phyloP scores from a whole-genome alignment of 179 eudicot species.

The Beta lomatogona region DNA sequence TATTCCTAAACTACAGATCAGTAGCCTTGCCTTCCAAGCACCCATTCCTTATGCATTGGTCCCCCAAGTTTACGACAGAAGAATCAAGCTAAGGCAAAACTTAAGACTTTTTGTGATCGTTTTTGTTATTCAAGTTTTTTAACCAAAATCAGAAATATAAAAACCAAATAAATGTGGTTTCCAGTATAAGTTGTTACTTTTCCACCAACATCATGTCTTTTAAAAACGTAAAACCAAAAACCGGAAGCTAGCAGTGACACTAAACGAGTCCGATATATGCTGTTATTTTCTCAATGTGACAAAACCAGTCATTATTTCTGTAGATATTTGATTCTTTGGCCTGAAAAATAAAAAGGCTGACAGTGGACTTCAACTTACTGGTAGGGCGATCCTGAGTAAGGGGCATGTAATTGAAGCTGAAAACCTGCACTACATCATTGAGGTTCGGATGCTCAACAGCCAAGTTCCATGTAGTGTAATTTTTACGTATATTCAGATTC shows the following conservation, averaged over 20 bases:
- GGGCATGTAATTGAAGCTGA: slow-evolving; percentile 82
- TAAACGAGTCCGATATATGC: not conserved
- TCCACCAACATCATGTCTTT: too few relatives aligned
- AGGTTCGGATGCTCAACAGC: slow-evolving; percentile 80
- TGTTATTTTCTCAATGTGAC: not conserved
- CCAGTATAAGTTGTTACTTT: too few relatives aligned
- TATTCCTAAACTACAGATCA: not conserved
- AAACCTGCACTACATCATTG: slow-evolving; percentile 51
- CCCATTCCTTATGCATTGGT: too few relatives aligned
- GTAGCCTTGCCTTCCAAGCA: not conserved
- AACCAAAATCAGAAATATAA: too few relatives aligned
- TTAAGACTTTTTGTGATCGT: too few relatives aligned
- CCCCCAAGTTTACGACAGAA: not conserved
- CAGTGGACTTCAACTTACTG: slow-evolving; percentile 46
- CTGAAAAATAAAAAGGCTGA: too few relatives aligned
- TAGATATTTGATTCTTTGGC: not conserved
- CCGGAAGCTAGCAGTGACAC: too few relatives aligned
- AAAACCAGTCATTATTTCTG: not conserved
- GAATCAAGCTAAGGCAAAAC: too few relatives aligned
- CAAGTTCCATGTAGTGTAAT: slow-evolving; percentile 78
- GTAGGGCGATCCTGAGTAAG: slow-evolving; percentile 49
- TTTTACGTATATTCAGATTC: slow-evolving; percentile 62
- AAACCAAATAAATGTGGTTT: too few relatives aligned
- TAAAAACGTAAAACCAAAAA: too few relatives aligned
- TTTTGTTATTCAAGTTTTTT: too few relatives aligned